Percentiles rank a stretch among this genome's conserved stretches.
phyloP scores from a whole-genome alignment of 225 moss, liverwort and hornwort species.

The Bryum argenteum region DNA sequence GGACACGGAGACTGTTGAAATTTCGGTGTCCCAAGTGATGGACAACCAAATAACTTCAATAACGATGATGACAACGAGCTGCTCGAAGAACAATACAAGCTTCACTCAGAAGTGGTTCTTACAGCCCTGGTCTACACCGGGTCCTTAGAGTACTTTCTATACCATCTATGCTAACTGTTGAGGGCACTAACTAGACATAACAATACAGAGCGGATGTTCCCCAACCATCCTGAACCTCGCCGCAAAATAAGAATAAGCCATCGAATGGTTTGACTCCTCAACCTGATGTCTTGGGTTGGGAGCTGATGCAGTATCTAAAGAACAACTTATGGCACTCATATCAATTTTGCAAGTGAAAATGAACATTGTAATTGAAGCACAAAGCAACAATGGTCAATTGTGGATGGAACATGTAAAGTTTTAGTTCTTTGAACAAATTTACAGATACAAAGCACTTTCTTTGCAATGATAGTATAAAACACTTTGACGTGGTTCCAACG shows the following conservation, averaged over 20 bases:
- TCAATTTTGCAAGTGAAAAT: too few species aligned
- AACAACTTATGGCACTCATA: too few species aligned
- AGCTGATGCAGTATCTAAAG: conserved; percentile 31
- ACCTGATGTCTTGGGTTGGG: conserved; percentile 27
- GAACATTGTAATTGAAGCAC: too few species aligned
- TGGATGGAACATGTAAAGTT: too few species aligned
- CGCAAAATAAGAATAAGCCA: conserved; percentile 24
- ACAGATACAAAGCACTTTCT: too few species aligned
- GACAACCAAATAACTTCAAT: neutral
- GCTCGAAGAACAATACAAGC: conserved; percentile 5
- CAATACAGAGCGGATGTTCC: conserved; percentile 30
- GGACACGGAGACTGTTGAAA: neutral
- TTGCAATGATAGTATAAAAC: too few species aligned
- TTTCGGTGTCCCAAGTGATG: neutral
- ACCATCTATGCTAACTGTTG: conserved; percentile 5
- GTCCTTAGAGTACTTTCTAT: neutral
- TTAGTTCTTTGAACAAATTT: too few species aligned
- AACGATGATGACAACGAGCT: neutral
- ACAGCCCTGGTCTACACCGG: conserved; percentile 26
- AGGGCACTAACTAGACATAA: conserved; percentile 28
- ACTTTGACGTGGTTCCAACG: too few species aligned
- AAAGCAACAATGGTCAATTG: too few species aligned
- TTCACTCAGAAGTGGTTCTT: conserved; percentile 11
- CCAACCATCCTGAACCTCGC: conserved; percentile 26
- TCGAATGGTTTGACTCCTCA: conserved; percentile 18